Evolutionary conservation across 2,329 filamentous ascomycete species (phyloP).

Genomic region (Fusarium luffae): DNA sequence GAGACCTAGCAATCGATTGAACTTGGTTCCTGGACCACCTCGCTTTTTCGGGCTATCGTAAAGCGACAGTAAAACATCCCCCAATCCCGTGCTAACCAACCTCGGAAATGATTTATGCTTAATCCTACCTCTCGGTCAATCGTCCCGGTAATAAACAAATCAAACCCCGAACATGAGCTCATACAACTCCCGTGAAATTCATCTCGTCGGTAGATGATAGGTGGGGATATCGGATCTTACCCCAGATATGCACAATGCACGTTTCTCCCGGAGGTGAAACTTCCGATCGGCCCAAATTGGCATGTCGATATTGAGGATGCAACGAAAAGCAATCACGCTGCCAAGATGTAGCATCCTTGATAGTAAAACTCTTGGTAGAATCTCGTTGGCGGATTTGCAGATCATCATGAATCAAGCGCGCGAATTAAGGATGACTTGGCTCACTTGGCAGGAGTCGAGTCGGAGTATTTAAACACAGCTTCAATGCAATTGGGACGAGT

Average conservation of each 20-base stretch:
- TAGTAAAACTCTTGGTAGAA: rapidly evolving
- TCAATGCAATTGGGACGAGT: background rate
- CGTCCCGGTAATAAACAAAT: background rate
- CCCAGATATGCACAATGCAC: background rate
- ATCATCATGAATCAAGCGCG: background rate
- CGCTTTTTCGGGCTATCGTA: background rate
- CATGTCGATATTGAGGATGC: background rate
- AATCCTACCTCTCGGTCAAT: background rate
- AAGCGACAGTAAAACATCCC: background rate
- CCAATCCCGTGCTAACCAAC: background rate
- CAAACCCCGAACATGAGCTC: background rate
- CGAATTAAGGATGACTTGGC: background rate
- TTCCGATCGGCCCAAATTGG: slow-evolving; percentile 18
- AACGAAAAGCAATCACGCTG: background rate
- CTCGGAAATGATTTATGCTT: slow-evolving; percentile 1
- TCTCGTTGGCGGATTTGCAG: background rate
- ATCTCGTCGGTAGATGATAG: slow-evolving; percentile 9
- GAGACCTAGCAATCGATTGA: no score
- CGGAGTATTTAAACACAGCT: background rate
- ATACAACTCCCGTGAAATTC: background rate
- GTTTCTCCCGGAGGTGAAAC: slow-evolving; percentile 9
- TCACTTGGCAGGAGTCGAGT: rapidly evolving
- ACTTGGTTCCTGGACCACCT: background rate
- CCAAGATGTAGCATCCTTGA: background rate
- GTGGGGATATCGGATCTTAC: slow-evolving; percentile 3